phyloP scores from a whole-genome alignment of 1,284 basidiomycete genomes.

The Sanguinoderma infundibulare region DNA sequence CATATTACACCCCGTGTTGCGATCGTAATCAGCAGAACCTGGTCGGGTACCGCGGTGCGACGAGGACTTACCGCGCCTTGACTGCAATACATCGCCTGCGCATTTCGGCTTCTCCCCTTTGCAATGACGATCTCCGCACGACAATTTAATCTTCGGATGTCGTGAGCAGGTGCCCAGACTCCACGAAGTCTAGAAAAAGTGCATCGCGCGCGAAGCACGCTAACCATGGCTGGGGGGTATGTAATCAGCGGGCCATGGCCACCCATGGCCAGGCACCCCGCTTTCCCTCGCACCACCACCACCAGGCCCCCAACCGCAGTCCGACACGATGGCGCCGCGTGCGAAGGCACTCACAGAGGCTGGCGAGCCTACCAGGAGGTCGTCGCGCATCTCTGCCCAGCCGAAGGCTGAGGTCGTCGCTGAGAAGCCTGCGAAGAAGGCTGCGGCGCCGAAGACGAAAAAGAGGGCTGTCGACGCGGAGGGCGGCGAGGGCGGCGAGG shows the following conservation, averaged over 20 bases:
- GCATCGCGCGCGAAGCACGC: conserved; percentile 20
- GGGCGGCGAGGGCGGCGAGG: conserved; percentile 21
- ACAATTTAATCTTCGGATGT: conserved; percentile 6
- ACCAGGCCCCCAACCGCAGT: background rate
- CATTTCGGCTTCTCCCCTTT: no score
- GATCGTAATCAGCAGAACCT: background rate
- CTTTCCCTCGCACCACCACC: conserved; percentile 18
- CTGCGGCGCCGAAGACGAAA: conserved; percentile 28
- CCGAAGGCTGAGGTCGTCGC: conserved; percentile 32
- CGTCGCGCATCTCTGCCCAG: conserved; percentile 36
- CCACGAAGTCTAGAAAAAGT: conserved; percentile 3
- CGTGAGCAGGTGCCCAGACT: conserved; percentile 20
- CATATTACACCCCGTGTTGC: background rate
- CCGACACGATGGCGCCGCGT: conserved; percentile 25
- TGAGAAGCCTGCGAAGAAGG: conserved; percentile 26
- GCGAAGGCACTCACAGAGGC: conserved; percentile 25
- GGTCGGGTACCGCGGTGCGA: no score
- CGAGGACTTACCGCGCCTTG: no score
- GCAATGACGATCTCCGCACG: background rate
- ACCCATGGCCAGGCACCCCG: conserved; percentile 19
- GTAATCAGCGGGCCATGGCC: conserved; percentile 14
- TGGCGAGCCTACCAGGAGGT: conserved; percentile 31
- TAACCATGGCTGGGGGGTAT: conserved; percentile 17
- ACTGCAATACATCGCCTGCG: no score
- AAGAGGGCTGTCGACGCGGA: conserved; percentile 29